Evolutionary conservation across 805 yeast species (phyloP), one percentile per base, ranked within the genome.

Genomic region (Kockiozyma suomiensis): DNA sequence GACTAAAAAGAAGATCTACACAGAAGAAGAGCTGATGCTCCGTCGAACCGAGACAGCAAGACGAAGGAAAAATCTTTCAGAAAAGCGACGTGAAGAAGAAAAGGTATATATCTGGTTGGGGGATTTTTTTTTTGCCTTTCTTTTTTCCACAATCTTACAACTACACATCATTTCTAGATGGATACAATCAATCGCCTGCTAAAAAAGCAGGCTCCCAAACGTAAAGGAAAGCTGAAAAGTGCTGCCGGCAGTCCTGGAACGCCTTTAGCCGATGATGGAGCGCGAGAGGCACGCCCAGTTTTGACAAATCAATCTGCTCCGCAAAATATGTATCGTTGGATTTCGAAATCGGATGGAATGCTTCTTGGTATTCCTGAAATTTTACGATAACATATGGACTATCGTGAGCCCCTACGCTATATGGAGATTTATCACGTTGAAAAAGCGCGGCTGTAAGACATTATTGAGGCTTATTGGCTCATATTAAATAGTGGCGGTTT

Each of bases 41-140:
- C 81, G 91, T 47, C 85, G 91, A 64, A 89, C 96, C 0, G 99
- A 93, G 72, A 85, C 84, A 68, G 93, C 97, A 0, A 81, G 98
- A 68, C 84, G 91, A 73, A 80, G 99, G 66, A 88, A 88, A 72
- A 92, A 93, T 70, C 81, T 90, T 68, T 85, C 86, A 66, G 91
- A 86, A 69, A 86, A 87, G 75, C 84, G 87, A 65, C 75, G 90
- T 42, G 97, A 92, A 70, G 97, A 90, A 72, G 98, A 94, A 73
- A 94, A 94, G 65, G 59, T 57, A 35, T 13, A 13, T 21, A 15
- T 13, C n/a, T n/a, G n/a, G n/a, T n/a, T n/a, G n/a, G 3, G 40
- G 6, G 37, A 10, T 13, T 23, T 30, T 15, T 12, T 13, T 12
- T 13, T n/a, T 13, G 19, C 3, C 5, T n/a, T 13, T 23, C 21